Evolutionary conservation across 2,329 filamentous ascomycete species (phyloP).

Genomic region (Sarocladium kiliense): DNA sequence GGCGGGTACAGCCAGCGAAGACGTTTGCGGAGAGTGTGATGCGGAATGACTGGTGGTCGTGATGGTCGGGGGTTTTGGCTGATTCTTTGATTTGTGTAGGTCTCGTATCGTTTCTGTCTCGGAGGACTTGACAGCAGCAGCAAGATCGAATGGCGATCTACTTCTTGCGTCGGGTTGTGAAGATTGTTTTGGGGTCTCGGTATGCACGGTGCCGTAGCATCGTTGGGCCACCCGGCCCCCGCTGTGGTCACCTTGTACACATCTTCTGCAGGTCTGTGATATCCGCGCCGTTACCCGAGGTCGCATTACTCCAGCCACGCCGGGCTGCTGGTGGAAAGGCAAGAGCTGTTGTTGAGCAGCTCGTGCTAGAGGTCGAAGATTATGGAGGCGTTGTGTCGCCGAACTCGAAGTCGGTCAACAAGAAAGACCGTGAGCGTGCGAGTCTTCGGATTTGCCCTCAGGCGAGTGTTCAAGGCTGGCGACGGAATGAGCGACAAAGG

Average conservation of each 20-base stretch:
- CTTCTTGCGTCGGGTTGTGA: not conserved
- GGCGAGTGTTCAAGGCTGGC: not conserved
- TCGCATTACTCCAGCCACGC: slow-evolving; percentile 31
- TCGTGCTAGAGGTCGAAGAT: not conserved
- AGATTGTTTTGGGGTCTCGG: not conserved
- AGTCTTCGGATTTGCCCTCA: not conserved
- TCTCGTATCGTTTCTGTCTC: not conserved
- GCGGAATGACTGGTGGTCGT: not conserved
- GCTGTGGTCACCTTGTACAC: slow-evolving; percentile 32
- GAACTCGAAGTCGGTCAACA: too few species aligned
- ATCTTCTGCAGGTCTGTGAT: slow-evolving; percentile 30
- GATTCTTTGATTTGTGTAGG: not conserved
- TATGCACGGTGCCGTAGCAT: slow-evolving; percentile 23
- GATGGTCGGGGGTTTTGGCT: not conserved
- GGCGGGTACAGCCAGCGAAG: not conserved
- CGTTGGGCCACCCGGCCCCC: slow-evolving; percentile 33
- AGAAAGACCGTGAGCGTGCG: not conserved
- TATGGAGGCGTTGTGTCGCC: not conserved
- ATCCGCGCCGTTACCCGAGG: slow-evolving; percentile 40
- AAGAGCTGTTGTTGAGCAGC: slow-evolving; percentile 7
- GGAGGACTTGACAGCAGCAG: not conserved
- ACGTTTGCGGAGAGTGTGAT: not conserved
- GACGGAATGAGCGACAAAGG: not conserved
- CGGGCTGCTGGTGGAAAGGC: slow-evolving; percentile 19
- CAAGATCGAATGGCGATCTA: not conserved